Evolutionary conservation across 1,284 basidiomycete species (phyloP), one percentile per base, ranked within the genome.

Genomic region (Ceratobasidium sp.): DNA sequence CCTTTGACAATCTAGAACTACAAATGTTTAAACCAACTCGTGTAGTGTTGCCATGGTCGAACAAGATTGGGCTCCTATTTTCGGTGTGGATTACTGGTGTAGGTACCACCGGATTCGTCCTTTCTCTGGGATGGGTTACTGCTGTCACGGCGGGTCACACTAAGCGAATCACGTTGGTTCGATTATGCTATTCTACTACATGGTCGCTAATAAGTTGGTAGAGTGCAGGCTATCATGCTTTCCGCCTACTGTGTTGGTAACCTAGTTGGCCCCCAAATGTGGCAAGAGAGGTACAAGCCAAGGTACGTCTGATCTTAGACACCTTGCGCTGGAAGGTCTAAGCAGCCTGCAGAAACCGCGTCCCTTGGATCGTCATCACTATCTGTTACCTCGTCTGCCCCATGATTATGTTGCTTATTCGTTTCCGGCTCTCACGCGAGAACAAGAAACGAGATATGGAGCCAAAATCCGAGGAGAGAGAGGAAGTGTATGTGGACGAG

Each of bases 101-200:
- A 26, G 74, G 74, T 9, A 76, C 74, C 9, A 76, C 83, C 4
- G 80, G 81, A 1, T 84, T 85, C 62, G 81, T 83, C 4, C 82
- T 85, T 42, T 78, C 82, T 5, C 82, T 84, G 74, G 80, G 81
- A 0, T 85, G 83, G 83, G 82, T 83, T 15, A 82, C 85, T 33
- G 74, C 74, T 12, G 74, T 76, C 17, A 76, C 74, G 38, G 74
- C 74, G 12, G 74, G 74, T 33, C 74, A 76, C 44, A 76, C 74
- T 33, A 76, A 76, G 62, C 62, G 74, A 28, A 76, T 76, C 33
- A 68, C 74, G 70, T 74, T 20, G 52, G 70, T 64, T 33, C 6
- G 7, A n/a, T 23, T 20, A 15, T 64, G 9, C 56, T 54, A 38
- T 48, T 10, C 10, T 66, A 28, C 10, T 23, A 28, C 3, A 15